phyloP scores from a whole-genome alignment of 176 grass and related monocot species.

The Oryza glumipatula region DNA sequence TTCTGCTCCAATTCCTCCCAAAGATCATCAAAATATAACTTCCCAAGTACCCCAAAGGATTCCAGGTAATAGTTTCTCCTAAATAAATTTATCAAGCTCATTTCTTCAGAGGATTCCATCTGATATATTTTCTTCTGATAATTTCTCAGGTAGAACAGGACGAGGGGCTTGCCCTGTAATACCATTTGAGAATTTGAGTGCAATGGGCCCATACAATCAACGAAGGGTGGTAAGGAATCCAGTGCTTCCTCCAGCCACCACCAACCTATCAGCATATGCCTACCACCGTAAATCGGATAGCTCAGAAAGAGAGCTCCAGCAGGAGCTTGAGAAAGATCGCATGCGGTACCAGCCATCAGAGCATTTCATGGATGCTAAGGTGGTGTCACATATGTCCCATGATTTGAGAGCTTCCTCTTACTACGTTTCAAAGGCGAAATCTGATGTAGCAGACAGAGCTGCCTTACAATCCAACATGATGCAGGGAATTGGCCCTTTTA shows the following conservation, averaged over 20 bases:
- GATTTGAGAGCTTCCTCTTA: conserved; percentile 67
- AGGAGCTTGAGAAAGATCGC: conserved; percentile 56
- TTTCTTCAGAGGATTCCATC: background rate
- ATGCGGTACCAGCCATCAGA: conserved; percentile 67
- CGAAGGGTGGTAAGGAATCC: conserved; percentile 67
- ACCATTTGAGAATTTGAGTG: conserved; percentile 53
- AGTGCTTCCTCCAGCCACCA: conserved; percentile 52
- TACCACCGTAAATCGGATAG: conserved; percentile 55
- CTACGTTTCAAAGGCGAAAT: conserved; percentile 60
- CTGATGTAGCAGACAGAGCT: conserved; percentile 51
- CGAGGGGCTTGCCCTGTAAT: conserved; percentile 67
- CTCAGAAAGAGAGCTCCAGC: conserved; percentile 51
- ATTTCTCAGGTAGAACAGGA: conserved; percentile 72
- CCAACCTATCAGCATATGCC: conserved; percentile 48
- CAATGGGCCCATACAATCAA: conserved; percentile 66
- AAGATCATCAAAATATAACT: conserved; percentile 40
- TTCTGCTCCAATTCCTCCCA: conserved; percentile 63
- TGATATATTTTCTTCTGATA: conserved; percentile 31
- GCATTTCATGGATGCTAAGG: conserved; percentile 59
- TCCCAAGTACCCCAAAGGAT: conserved; percentile 68
- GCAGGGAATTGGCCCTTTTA: conserved; percentile 67
- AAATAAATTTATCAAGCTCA: conserved; percentile 15
- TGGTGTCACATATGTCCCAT: conserved; percentile 48
- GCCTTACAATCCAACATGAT: conserved; percentile 59
- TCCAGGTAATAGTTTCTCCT: conserved; percentile 62